These are phyloP conservation scores for Cordyceps cicadae DNA, from an alignment of 2,329 filamentous ascomycete species.

Conservation along the genomic window DNA sequence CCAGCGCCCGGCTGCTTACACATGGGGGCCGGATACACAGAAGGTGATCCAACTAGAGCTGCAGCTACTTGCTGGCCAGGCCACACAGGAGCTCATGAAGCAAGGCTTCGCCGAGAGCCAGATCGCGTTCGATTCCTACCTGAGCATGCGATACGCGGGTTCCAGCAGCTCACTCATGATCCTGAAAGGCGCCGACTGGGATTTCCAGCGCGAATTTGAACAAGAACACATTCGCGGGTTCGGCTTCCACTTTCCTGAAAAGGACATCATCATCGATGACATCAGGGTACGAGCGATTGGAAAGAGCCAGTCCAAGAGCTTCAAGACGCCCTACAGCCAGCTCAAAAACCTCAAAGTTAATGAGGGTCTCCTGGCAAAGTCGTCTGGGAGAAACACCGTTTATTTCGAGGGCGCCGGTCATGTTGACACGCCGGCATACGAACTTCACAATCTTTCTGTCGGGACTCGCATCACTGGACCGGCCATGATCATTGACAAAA, in stretches of 20 bases:
- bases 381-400: constrained; percentile 14
- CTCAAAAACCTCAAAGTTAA: constrained; percentile 13
- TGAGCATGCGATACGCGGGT: constrained; percentile 36
- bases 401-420: constrained; percentile 18
- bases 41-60: constrained; percentile 17
- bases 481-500: constrained; percentile 55
- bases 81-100: constrained; percentile 15
- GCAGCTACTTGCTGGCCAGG: constrained; percentile 18
- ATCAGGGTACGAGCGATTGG: constrained; percentile 33
- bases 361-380: constrained; percentile 12
- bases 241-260: constrained; percentile 51
- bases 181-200: constrained; percentile 20
- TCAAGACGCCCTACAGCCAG: constrained; percentile 17
- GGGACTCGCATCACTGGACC: constrained; percentile 22
- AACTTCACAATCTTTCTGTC: constrained; percentile 16
- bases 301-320: constrained; percentile 13
- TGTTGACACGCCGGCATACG: constrained; percentile 20
- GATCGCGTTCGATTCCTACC: constrained; percentile 33
- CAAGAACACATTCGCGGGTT: constrained; percentile 68
- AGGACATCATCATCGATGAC: constrained; percentile 35
- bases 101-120: constrained; percentile 25
- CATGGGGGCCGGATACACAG: constrained; percentile 19
- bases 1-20: constrained; percentile 28
- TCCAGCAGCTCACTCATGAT: constrained; percentile 34
- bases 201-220: constrained; percentile 18